Percentiles rank a stretch among this genome's conserved stretches.
Evolutionary conservation across 2,329 filamentous ascomycete species (phyloP).

Genomic region (Pseudogymnoascus sp.): DNA sequence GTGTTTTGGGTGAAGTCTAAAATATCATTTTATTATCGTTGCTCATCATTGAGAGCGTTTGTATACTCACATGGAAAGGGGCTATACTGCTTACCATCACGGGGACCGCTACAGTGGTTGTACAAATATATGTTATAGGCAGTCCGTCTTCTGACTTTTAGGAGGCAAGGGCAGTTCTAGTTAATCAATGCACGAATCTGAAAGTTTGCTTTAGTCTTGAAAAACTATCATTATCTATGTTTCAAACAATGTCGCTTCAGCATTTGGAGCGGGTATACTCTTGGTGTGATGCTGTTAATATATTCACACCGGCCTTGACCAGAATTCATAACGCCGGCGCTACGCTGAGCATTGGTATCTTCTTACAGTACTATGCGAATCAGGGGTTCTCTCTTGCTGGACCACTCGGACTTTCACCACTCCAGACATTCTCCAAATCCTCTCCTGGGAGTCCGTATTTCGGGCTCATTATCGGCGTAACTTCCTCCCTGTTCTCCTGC

Average conservation of each 20-base stretch:
- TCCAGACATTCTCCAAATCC: constrained; percentile 31
- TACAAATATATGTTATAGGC: background rate
- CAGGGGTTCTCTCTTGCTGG: constrained; percentile 27
- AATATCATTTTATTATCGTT: background rate
- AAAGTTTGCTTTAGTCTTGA: background rate
- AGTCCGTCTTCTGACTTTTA: background rate
- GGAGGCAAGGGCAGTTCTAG: background rate
- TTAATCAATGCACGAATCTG: background rate
- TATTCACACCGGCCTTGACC: background rate
- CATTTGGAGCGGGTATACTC: background rate
- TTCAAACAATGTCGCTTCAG: background rate
- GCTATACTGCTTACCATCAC: too few species aligned
- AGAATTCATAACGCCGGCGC: background rate
- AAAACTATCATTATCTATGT: background rate
- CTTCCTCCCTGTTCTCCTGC: constrained; percentile 26
- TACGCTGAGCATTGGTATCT: background rate
- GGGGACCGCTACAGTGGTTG: too few species aligned
- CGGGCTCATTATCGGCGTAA: constrained; percentile 24
- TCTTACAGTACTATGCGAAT: background rate
- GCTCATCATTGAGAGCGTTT: background rate
- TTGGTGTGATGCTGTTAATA: background rate
- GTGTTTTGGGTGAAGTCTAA: background rate
- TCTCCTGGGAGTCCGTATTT: constrained; percentile 29
- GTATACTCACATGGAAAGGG: background rate
- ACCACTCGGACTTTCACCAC: constrained; percentile 21